Evolutionary conservation across 192 early-diverging fungal species (phyloP).

Genomic region (Linnemannia schmuckeri): DNA sequence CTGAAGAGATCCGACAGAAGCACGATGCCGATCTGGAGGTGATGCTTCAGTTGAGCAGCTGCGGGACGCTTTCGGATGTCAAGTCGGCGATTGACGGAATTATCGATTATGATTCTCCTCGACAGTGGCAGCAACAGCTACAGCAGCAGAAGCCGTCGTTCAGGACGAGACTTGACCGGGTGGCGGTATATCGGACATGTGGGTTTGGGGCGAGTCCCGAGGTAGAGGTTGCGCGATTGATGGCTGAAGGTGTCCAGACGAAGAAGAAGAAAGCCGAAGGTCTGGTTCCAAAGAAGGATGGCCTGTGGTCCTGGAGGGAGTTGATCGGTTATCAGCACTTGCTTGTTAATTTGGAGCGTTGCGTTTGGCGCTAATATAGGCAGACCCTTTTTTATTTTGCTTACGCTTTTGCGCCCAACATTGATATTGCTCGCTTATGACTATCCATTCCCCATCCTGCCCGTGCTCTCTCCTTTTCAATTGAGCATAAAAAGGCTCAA

Average conservation of each 20-base stretch:
- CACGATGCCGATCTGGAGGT: neutral
- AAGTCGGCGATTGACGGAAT: neutral
- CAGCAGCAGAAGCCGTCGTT: neutral
- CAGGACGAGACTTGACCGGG: neutral
- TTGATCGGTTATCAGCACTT: neutral
- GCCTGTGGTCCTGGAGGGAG: neutral
- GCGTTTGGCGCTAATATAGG: no score
- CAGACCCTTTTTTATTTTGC: no score
- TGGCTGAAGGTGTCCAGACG: neutral
- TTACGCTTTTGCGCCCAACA: no score
- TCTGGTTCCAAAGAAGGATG: neutral
- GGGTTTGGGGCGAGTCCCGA: neutral
- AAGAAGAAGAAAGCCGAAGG: neutral
- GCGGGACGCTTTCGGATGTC: neutral
- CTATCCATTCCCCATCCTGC: neutral
- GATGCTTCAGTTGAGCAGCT: neutral
- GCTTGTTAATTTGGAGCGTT: no score
- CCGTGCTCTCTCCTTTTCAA: neutral
- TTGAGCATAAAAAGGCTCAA: no score
- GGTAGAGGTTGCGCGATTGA: neutral
- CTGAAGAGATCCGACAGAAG: neutral
- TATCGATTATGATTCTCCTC: neutral
- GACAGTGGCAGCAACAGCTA: neutral
- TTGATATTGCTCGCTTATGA: no score
- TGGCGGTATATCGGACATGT: neutral